Evolutionary conservation across 2,329 filamentous ascomycete species (phyloP).

Genomic region (Conoideocrella luteorostrata): DNA sequence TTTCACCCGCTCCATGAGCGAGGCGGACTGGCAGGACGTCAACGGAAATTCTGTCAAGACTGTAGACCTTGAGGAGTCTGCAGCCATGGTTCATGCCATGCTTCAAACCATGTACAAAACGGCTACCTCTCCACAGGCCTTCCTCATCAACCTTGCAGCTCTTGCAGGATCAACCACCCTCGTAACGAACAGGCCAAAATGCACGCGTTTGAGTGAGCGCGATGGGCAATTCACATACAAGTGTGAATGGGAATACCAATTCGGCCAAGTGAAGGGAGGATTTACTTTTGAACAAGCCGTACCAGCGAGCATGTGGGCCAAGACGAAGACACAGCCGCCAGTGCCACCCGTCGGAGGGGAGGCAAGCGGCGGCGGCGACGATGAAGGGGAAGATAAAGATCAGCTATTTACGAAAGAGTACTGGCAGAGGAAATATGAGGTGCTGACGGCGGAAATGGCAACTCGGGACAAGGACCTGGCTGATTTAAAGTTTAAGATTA

Average conservation of each 20-base stretch:
- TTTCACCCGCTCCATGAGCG: slow-evolving; percentile 44
- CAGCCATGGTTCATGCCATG: slow-evolving; percentile 46
- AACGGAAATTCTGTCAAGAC: slow-evolving; percentile 35
- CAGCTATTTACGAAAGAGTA: slow-evolving; percentile 26
- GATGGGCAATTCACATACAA: slow-evolving; percentile 39
- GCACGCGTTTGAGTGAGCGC: slow-evolving; percentile 37
- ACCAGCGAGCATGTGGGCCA: slow-evolving; percentile 35
- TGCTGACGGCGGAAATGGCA: slow-evolving; percentile 53
- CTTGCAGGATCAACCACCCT: slow-evolving; percentile 48
- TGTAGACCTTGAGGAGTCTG: slow-evolving; percentile 45
- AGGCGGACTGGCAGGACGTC: slow-evolving; percentile 45
- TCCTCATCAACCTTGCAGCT: slow-evolving; percentile 53
- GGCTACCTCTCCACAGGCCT: slow-evolving; percentile 45
- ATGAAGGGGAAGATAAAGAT: slow-evolving; percentile 8
- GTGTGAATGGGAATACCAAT: slow-evolving; percentile 49
- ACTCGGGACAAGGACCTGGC: slow-evolving; percentile 49
- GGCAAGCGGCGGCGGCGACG: slow-evolving; percentile 9
- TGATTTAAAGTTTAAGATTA: slow-evolving; percentile 35
- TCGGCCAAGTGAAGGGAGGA: slow-evolving; percentile 44
- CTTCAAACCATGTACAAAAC: slow-evolving; percentile 46
- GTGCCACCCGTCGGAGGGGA: slow-evolving; percentile 8
- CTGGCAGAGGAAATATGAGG: slow-evolving; percentile 49
- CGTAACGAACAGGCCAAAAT: slow-evolving; percentile 34
- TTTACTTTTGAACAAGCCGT: slow-evolving; percentile 48
- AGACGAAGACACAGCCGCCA: slow-evolving; percentile 17